Conservation (phyloP, 2,329 filamentous ascomycete species). For the Talaromyces piceae region DNA sequence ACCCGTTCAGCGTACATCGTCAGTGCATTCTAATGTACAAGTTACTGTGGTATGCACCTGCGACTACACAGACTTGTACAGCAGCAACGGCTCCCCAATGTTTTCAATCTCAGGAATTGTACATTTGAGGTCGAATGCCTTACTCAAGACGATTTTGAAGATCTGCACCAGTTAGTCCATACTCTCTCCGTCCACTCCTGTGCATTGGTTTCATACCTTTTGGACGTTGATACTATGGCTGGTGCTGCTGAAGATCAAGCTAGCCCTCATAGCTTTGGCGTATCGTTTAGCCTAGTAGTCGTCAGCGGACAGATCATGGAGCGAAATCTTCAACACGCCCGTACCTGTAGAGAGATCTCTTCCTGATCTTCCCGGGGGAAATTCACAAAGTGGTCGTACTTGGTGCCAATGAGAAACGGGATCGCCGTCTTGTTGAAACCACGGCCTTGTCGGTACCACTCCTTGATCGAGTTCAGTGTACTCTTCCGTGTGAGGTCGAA, state of each 20-base stretch:
- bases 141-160: conserved; percentile 98
- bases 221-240: conserved; percentile 99
- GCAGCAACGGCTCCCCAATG: conserved; percentile 85
- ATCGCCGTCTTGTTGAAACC: conserved; percentile 99
- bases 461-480: conserved; percentile 98
- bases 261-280: conserved; percentile 96
- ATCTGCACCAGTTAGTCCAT: conserved; percentile 53
- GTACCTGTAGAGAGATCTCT: conserved; percentile 92
- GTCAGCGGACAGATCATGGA: no score
- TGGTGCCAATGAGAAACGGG: conserved; percentile 91
- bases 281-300: conserved; percentile 77
- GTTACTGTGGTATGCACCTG: conserved; percentile 10
- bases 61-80: conserved; percentile 62
- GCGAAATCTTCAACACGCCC: conserved; percentile 13
- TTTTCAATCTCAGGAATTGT: conserved; percentile 99
- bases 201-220: conserved; percentile 59
- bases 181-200: not conserved
- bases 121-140: conserved; percentile 97
- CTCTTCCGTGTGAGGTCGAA: conserved; percentile 97
- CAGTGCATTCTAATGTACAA: conserved; percentile 11
- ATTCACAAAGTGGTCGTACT: conserved; percentile 99
- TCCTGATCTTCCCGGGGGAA: conserved; percentile 96
- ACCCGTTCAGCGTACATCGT: conserved; percentile 31
- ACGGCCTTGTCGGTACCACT: conserved; percentile 96
- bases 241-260: conserved; percentile 96